Evolutionary conservation across 495 filamentous ascomycete genomes (phyloP).

Genomic region (Trichoderma asperelloides): DNA sequence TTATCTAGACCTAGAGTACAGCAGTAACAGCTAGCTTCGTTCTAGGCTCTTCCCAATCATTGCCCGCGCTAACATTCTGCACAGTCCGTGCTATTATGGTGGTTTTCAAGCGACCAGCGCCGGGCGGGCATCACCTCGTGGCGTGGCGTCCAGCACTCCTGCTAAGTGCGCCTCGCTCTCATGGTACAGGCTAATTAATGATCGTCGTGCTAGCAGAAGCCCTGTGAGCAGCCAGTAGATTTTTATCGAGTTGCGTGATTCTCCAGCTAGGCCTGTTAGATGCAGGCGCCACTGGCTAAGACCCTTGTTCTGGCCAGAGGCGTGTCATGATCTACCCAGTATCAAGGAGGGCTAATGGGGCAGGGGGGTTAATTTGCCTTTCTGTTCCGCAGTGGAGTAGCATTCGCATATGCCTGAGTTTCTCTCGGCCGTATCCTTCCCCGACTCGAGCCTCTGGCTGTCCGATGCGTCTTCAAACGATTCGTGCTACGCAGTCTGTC

Average conservation of each 20-base stretch:
- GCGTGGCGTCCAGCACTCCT: neutral
- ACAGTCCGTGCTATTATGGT: neutral
- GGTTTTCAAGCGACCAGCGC: conserved; percentile 1
- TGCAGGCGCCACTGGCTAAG: neutral
- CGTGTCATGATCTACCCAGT: conserved; percentile 5
- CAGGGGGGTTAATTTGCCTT: neutral
- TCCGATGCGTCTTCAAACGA: neutral
- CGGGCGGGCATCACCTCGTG: conserved; percentile 3
- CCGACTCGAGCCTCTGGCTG: neutral
- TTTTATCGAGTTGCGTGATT: conserved; percentile 4
- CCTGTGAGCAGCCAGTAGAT: conserved; percentile 4
- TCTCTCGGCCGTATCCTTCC: neutral
- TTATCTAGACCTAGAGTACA: neutral
- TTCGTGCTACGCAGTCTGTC: neutral
- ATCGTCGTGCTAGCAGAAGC: conserved; percentile 4
- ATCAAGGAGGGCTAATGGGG: neutral
- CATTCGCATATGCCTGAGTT: neutral
- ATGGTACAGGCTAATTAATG: conserved; percentile 8
- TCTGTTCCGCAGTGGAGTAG: neutral
- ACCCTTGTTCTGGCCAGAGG: neutral
- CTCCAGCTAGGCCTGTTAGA: neutral
- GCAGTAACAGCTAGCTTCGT: neutral
- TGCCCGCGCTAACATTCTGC: neutral
- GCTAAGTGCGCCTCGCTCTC: neutral
- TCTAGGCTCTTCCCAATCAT: neutral